Evolutionary conservation across 2,329 filamentous ascomycete species (phyloP), one percentile per base, ranked within the genome.

Genomic region (Bipolaris zeicola): DNA sequence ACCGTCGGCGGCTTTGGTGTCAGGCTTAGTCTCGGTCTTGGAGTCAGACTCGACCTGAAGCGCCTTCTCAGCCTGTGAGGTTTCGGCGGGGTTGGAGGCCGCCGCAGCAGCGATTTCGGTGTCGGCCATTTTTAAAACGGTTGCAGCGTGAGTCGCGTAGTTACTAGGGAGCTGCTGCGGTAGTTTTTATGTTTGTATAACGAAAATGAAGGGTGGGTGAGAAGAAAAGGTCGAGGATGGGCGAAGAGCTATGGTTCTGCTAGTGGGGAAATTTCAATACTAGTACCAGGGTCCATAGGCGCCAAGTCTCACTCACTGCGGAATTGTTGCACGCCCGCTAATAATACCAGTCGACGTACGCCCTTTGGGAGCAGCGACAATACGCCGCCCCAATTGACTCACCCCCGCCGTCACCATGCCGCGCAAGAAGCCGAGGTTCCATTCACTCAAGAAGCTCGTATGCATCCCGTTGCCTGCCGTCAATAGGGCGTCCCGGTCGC

Each of bases 361-460:
- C 28, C 28, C 28, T 31, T 13, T 31, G 31, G 28, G 4, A 38
- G 47, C 52, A 26, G 57, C 49, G 45, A 62, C 57, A 55, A 50
- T 55, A 49, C 42, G 53, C 18, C 34, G 16, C 22, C 34, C 10
- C 53, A 61, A 45, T 46, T 49, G 50, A 48, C 41, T 49, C 45
- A 41, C 63, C 51, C 38, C 24, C 24, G 36, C 53, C 59, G 42
- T 63, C 72, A 61, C 63, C 67, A 77, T 77, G 75, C 63, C 63
- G 26, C 69, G 86, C 68, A 82, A 80, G 71, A 73, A 74, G 68
- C 64, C 69, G 50, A 85, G 85, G 73, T 89, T 87, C 68, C 87
- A 90, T 78, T 85, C 83, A 71, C 81, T 92, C 57, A 87, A 83
- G 74, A 82, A 83, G 72, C 81, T 86, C 62, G 88, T 90, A 81